phyloP scores from a whole-genome alignment of 441 rosid species.

The Geranium incanum region DNA sequence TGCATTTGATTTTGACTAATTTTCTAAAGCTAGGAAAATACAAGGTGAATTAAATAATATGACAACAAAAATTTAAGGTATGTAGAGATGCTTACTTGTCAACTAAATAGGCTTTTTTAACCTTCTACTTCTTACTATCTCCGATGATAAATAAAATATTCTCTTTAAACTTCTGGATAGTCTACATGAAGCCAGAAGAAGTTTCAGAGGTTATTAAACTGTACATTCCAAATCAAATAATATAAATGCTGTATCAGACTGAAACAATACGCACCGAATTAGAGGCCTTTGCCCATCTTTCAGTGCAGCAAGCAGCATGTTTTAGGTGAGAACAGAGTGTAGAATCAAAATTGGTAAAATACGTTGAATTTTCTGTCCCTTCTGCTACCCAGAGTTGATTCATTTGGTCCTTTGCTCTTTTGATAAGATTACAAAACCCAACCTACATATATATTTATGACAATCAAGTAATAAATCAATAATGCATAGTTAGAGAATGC shows the following conservation, averaged over 20 bases:
- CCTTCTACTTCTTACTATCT: slow-evolving; percentile 29
- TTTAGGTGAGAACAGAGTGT: slow-evolving; percentile 55
- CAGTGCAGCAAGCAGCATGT: slow-evolving; percentile 43
- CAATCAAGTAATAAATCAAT: not conserved
- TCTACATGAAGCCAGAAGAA: slow-evolving; percentile 33
- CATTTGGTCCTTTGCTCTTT: slow-evolving; percentile 57
- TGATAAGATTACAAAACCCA: slow-evolving; percentile 76
- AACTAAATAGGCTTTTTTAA: slow-evolving; percentile 16
- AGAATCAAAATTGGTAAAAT: slow-evolving; percentile 42
- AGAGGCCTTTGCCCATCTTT: slow-evolving; percentile 65
- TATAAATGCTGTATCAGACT: slow-evolving; percentile 8
- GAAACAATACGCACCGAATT: slow-evolving; percentile 32
- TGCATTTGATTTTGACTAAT: not conserved
- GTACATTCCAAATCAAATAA: slow-evolving; percentile 13
- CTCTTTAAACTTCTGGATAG: slow-evolving; percentile 48
- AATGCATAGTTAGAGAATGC: slow-evolving; percentile 2
- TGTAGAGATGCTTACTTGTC: slow-evolving; percentile 23
- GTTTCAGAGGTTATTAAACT: not conserved
- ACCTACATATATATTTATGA: slow-evolving; percentile 40
- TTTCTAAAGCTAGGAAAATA: not conserved
- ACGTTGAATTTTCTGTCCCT: slow-evolving; percentile 75
- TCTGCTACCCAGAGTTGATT: slow-evolving; percentile 81
- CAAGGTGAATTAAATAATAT: not conserved
- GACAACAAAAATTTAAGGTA: slow-evolving; percentile 1
- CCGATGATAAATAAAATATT: slow-evolving; percentile 48